Evolutionary conservation across 371 early-diverging fungal genomes (phyloP), one percentile per base, ranked within the genome.

Genomic region (Actinomortierella ambigua): DNA sequence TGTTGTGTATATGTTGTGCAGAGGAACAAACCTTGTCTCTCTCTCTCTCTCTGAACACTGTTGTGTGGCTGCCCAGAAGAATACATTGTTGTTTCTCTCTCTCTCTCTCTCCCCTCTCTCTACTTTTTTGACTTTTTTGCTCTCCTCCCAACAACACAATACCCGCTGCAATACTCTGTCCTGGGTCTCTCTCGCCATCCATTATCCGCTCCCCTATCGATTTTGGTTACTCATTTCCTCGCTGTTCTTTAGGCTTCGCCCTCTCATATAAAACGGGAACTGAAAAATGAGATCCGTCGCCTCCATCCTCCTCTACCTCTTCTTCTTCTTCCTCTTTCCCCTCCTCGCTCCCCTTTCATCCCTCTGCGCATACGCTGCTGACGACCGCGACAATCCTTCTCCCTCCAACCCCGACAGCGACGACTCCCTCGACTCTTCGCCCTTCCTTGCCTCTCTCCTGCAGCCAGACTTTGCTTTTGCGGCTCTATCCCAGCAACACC

Each of bases 391-490:
- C 7, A 27, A 11, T 24, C 18, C 34, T 15, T 11, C 69, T 15
- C 3, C 53, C 28, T n/a, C 55, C 50, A 18, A 13, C 53, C n/a
- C 24, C 20, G 55, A 22, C 50, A 17, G 29, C 48, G 51, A 53
- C 63, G 14, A 47, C 34, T 24, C 29, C 8, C 47, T 6, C 40
- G 44, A 50, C 52, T 43, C 51, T 53, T 15, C 60, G 8, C 48
- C 47, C 50, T 44, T 58, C 20, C 57, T 51, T 17, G 59, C 58
- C n/a, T 20, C 28, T 5, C 40, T 47, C 18, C 60, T 57, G 15
- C 63, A 62, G 34, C 68, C 61, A 9, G 65, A 64, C 28, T 49
- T 60, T n/a, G 57, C 50, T 55, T 69, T 69, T 53, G 55, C 15
- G 3, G 4, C 53, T n/a, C 57, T n/a, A 46, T 43, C 43, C 39